Evolutionary conservation across 805 yeast genomes (phyloP), one percentile per base, ranked within the genome.

Genomic region (Wickerhamomyces alni): DNA sequence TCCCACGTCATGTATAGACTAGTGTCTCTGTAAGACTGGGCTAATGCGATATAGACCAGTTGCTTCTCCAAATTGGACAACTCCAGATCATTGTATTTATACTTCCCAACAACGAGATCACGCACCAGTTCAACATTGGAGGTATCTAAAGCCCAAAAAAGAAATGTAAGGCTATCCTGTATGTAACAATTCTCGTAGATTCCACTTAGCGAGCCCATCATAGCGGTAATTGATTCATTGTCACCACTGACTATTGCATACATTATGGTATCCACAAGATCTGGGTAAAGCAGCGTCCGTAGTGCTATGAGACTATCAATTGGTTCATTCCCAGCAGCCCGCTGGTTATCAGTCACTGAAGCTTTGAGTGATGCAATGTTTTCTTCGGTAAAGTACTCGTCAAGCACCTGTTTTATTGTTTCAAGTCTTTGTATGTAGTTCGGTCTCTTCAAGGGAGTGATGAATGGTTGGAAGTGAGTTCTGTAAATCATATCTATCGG

Each of bases 261-360:
- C 27, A 34, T 40, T 6, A 43, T 40, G 24, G 41, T 33, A 19
- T 43, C 37, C 21, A 43, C 43, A 8, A 43, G n/a, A 17, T 28
- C 19, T 4, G 46, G 39, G 22, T 43, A 43, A 9, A 38, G 21
- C 17, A 40, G n/a, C 17, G 33, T 41, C 18, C 36, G 17, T 10
- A 41, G 16, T 3, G 15, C 30, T 17, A 32, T 16, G 9, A 21
- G 9, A 9, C 9, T 21, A 7, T 21, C 24, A 21, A 21, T n/a
- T n/a, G n/a, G n/a, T n/a, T n/a, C n/a, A n/a, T n/a, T n/a, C n/a
- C 9, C 24, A 21, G 24, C 9, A 21, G 24, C 24, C 9, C 24
- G 9, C 24, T 9, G 6, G 9, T 9, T 9, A 21, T 21, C 24
- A 7, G 24, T 21, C 9, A 7, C 24, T 21, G 9, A 21, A 21